Evolutionary conservation across 176 grass and related monocot genomes (phyloP).

Genomic region (Pontederia paniculata): DNA sequence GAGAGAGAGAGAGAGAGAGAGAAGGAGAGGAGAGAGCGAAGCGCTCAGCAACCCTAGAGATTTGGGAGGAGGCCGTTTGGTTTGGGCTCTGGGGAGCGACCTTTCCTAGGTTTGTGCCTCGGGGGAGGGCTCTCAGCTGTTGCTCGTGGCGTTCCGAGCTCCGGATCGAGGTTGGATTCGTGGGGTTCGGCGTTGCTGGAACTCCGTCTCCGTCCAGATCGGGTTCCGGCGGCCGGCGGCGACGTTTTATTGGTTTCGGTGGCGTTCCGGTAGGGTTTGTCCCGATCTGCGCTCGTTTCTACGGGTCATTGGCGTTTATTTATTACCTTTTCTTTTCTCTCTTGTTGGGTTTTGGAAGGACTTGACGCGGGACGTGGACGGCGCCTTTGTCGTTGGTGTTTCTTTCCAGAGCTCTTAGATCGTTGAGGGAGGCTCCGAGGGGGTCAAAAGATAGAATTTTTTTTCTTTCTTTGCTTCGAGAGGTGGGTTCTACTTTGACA

Average conservation of each 20-base stretch:
- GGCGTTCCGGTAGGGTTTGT: not conserved
- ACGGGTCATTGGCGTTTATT: not conserved
- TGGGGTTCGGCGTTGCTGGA: not conserved
- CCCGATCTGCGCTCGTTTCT: not conserved
- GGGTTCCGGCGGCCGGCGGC: not conserved
- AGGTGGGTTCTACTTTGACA: too few species aligned
- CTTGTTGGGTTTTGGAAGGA: not conserved
- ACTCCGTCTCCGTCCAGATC: too few species aligned
- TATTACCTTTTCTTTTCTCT: not conserved
- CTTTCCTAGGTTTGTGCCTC: not conserved
- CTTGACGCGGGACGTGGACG: too few species aligned
- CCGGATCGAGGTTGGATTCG: constrained; percentile 1
- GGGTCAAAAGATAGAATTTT: too few species aligned
- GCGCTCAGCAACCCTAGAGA: constrained; percentile 2
- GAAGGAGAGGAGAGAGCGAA: too few species aligned
- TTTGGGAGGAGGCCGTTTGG: too few species aligned
- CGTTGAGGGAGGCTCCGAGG: too few species aligned
- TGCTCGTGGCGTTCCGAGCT: not conserved
- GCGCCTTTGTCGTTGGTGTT: too few species aligned
- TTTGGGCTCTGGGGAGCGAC: too few species aligned
- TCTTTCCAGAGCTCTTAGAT: too few species aligned
- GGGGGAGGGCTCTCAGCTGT: not conserved
- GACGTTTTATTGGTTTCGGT: not conserved
- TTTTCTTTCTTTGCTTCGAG: too few species aligned
- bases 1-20: not conserved